phyloP scores from a whole-genome alignment of 257 asterid genomes.

The Przewalskia tangutica region DNA sequence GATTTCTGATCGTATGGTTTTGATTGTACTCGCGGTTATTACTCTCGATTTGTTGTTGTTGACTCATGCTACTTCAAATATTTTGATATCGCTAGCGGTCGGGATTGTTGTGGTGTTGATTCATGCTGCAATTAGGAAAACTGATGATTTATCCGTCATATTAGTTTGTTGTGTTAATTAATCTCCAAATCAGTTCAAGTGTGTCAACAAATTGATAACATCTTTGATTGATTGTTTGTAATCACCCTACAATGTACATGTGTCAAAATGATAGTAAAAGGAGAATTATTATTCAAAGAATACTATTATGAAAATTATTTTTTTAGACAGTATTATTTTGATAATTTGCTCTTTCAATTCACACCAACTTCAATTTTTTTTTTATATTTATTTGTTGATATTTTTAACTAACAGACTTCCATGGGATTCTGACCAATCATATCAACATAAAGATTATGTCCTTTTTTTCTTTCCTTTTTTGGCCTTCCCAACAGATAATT shows the following conservation, averaged over 20 bases:
- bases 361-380: neutral
- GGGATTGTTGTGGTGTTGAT: constrained; percentile 57
- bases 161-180: neutral
- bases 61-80: constrained; percentile 52
- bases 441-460: constrained; percentile 1
- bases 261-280: too few relatives aligned
- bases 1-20: constrained; percentile 47
- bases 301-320: too few relatives aligned
- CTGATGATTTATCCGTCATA: constrained; percentile 42
- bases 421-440: neutral
- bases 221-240: neutral
- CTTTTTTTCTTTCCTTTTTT: neutral
- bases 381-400: neutral
- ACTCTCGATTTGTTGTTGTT: constrained; percentile 47
- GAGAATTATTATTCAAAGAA: too few relatives aligned
- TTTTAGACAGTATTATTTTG: too few relatives aligned
- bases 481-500: neutral
- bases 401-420: neutral
- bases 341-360: too few relatives aligned
- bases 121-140: constrained; percentile 67
- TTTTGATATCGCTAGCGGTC: constrained; percentile 37
- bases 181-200: too few relatives aligned
- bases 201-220: too few relatives aligned
- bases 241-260: neutral
- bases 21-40: constrained; percentile 39